A percentile compares a stretch with the other conserved stretches of the same genome.
These are phyloP conservation scores for Cenchrus americanus DNA, from an alignment of 176 grass and related monocot genomes.

Conservation along the genomic window DNA sequence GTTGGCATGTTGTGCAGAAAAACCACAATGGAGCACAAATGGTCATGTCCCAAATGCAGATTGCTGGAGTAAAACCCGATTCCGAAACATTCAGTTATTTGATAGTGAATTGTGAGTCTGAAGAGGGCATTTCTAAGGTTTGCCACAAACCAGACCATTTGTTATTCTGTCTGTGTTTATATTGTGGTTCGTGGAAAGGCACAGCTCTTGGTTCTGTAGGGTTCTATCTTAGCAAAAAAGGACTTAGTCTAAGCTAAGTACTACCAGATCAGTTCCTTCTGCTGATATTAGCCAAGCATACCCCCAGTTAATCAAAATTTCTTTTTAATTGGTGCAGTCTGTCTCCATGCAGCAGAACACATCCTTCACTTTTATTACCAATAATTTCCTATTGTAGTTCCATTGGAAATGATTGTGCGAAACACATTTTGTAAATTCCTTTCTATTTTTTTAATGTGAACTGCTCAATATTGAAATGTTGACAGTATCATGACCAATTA, in stretches of 20 bases:
- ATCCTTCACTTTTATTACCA: slow-evolving; percentile 19
- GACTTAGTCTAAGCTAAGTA: slow-evolving; percentile 4
- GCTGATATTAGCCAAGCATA: slow-evolving; percentile 35
- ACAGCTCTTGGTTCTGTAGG: slow-evolving; percentile 22
- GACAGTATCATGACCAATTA: slow-evolving; percentile 81
- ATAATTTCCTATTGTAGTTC: slow-evolving; percentile 32
- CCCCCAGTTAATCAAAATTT: slow-evolving; percentile 25
- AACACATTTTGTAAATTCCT: slow-evolving; percentile 25
- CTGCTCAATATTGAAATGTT: slow-evolving; percentile 40
- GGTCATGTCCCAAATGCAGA: slow-evolving; percentile 74
- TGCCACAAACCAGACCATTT: slow-evolving; percentile 33
- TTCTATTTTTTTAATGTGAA: slow-evolving; percentile 6
- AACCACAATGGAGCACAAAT: slow-evolving; percentile 64
- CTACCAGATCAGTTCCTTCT: background rate
- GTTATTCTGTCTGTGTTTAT: slow-evolving; percentile 42
- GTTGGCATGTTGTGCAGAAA: slow-evolving; percentile 66
- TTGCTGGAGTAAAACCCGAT: slow-evolving; percentile 83
- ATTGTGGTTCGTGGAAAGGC: slow-evolving; percentile 19
- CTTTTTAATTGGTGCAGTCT: slow-evolving; percentile 17
- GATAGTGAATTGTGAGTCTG: slow-evolving; percentile 75
- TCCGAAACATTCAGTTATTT: slow-evolving; percentile 90
- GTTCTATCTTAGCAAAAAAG: slow-evolving; percentile 20
- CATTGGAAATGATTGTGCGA: slow-evolving; percentile 13
- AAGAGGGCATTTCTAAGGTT: slow-evolving; percentile 85
- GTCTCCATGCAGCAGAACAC: background rate